Base-by-base conservation (phyloP, 805 yeast genomes). In the Naumovozyma baii region DNA sequence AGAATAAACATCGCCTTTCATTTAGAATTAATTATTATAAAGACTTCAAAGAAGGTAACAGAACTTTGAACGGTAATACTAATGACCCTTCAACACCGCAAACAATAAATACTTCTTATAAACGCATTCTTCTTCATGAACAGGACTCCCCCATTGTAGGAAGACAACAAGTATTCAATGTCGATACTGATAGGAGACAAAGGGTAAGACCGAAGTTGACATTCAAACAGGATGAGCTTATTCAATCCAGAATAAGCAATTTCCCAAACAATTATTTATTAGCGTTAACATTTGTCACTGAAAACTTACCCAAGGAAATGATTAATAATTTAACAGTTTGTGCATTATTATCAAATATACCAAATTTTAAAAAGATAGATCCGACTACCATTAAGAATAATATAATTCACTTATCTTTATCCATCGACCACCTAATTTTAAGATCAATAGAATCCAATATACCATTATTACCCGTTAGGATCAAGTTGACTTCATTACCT, bases 251-350 rank as follows among this genome's bases (percentile, higher is more conserved):
- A 33, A 16, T 37, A 29, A 16, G 18, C 26, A 17, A 26, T 17
- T 33, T 36, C 13, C 16, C 41, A 2, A 33, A 31, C 8, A 20
- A 16, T 14, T 18, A 17, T 10, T 13, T 37, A 9, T 12, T 46
- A n/a, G 26, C 51, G 7, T n/a, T 48, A 16, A 10, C 44, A 7
- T 33, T 46, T 17, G 46, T 40, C 5, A 32, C 48, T 3, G 46
- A 48, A 34, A 40, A 44, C 33, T 34, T 48, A 29, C 41, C 48
- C 5, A 31, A 41, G 9, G 20, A 39, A 3, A 37, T 41, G 18
- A 22, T 39, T 7, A 32, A 41, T 8, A 46, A 28, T 7, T 15
- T 37, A 13, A 39, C 48, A 10, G 37, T 49, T 13, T 18, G 33
- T 13, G 3, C 44, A 13, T 31, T 48, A 28, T 22, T 46, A 17